Base-by-base conservation (phyloP, 176 grass and related monocot genomes). In the Guadua angustifolia region DNA sequence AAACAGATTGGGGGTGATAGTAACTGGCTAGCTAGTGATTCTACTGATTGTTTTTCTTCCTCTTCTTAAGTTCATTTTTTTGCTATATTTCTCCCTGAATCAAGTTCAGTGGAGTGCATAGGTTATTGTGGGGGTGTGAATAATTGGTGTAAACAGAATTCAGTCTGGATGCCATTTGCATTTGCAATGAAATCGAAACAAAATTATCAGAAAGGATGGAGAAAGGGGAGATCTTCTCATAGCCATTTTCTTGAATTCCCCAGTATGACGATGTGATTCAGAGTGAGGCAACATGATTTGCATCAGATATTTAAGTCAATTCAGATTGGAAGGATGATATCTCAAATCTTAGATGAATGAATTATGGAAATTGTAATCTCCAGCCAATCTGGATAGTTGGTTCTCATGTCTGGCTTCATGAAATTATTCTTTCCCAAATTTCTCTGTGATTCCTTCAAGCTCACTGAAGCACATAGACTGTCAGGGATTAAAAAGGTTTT, bases 81-180 rank as follows among this genome's bases (percentile, higher is more conserved):
- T 25, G 17, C 18, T 36, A 53, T 40, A 63, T 10, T 53, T 73
- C 87, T 88, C 81, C 75, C 87, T 84, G 87, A 17, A 84, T 74
- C 15, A 84, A 74, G 58, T 79, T 88, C 81, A 88, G 87, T 74
- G 87, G 87, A 88, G 81, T 8, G 6, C 26, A 15, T 79, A 71
- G 59, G 83, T 71, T 49, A 13, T 53, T 52, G 2, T 9, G 51
- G 16, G 4, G 6, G 19, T 13, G 70, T 2, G 46, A 83, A 38
- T 26, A 63, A 12, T 0, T 56, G 45, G 80, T 84, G 75, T 57
- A 57, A 58, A 81, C 36, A 53, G 17, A 79, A 77, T 83, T 88
- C n/a, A 58, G 49, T 88, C 58, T 62, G 73, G 74, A 77, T 47
- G 43, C 83, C 63, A 59, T 46, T 4, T 12, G 50, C 63, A 59